Conservation (phyloP, 2,329 filamentous ascomycete genomes). For the Truncatella angustata region DNA sequence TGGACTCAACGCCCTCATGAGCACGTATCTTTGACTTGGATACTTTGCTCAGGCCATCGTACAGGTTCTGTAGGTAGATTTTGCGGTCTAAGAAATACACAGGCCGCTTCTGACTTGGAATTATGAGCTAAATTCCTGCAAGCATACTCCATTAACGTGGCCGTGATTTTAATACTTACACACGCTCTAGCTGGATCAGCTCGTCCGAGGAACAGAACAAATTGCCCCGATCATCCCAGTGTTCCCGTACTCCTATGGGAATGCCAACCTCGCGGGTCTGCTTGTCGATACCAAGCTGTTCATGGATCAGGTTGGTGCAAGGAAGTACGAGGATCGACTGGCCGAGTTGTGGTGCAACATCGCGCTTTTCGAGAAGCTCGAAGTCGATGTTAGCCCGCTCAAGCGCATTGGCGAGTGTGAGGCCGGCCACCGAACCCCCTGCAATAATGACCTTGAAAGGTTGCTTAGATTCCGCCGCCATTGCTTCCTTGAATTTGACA, state of each 20-base stretch:
- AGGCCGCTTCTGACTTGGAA: not conserved
- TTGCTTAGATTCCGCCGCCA: not conserved
- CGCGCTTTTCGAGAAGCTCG: conserved; percentile 18
- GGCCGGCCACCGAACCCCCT: conserved; percentile 16
- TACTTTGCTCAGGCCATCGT: conserved; percentile 14
- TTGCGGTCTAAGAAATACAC: conserved; percentile 12
- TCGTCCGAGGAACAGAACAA: conserved; percentile 14
- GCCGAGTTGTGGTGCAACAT: conserved; percentile 17
- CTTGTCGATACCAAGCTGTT: conserved; percentile 14
- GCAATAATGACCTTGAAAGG: conserved; percentile 13
- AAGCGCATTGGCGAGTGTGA: conserved; percentile 15
- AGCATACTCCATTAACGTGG: too few relatives aligned
- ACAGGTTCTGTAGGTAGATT: conserved; percentile 12
- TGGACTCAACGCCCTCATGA: conserved; percentile 11
- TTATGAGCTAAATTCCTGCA: too few relatives aligned
- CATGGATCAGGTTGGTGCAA: conserved; percentile 10
- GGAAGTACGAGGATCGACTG: conserved; percentile 12
- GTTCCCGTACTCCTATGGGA: conserved; percentile 5
- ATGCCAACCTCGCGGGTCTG: not conserved
- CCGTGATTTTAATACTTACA: too few relatives aligned
- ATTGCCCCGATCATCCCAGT: conserved; percentile 14
- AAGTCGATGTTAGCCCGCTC: conserved; percentile 16
- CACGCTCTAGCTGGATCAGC: conserved; percentile 10
- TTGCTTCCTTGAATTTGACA: not conserved
- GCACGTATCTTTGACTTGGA: conserved; percentile 7